Evolutionary conservation across 192 early-diverging fungal species (phyloP).

Genomic region (Coemansia guatemalensis): DNA sequence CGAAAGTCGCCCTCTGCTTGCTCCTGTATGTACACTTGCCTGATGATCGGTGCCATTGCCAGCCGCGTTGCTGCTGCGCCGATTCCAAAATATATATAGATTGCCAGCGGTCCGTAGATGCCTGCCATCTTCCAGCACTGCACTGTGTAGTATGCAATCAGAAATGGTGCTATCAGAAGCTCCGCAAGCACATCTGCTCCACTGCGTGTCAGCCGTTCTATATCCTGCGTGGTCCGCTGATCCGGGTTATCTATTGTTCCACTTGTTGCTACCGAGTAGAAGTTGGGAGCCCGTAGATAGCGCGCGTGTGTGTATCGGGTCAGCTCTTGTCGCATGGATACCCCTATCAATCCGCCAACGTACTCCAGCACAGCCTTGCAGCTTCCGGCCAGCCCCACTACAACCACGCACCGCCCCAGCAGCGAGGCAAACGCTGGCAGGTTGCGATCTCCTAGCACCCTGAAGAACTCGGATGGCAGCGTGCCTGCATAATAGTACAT

Average conservation of each 20-base stretch:
- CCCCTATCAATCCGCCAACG: conserved; percentile 60
- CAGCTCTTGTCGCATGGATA: conserved; percentile 62
- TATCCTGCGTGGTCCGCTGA: conserved; percentile 88
- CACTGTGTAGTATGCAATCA: conserved; percentile 79
- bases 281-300: conserved; percentile 59
- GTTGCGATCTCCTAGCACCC: conserved; percentile 68
- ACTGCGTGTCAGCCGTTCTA: conserved; percentile 67
- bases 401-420: conserved; percentile 52
- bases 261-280: conserved; percentile 60
- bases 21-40: conserved; percentile 72
- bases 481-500: conserved; percentile 70
- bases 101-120: conserved; percentile 63
- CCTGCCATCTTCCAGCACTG: conserved; percentile 68
- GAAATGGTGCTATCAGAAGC: conserved; percentile 68
- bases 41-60: conserved; percentile 75
- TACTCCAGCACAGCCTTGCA: conserved; percentile 62
- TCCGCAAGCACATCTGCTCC: conserved; percentile 58
- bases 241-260: conserved; percentile 78
- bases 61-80: conserved; percentile 61
- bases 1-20: conserved; percentile 81
- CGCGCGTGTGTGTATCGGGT: conserved; percentile 62
- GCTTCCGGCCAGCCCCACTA: conserved; percentile 62
- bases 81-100: conserved; percentile 71
- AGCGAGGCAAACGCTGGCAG: conserved; percentile 59
- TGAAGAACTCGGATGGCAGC: conserved; percentile 73